Conservation (phyloP, 257 asterid species). For the Nicotiana otophora region DNA sequence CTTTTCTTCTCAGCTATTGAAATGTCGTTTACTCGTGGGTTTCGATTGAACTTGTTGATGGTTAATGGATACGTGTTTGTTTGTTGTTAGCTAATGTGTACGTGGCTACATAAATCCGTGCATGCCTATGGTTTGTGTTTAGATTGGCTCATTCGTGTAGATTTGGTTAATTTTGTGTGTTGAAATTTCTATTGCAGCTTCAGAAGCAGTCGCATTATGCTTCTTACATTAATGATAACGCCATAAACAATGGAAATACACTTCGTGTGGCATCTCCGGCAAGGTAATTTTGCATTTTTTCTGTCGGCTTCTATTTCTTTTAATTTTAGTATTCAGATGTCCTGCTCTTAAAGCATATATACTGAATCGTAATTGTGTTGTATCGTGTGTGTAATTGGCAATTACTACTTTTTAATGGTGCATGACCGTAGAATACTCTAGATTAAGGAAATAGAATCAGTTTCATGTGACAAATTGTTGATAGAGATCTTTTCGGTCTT, state of each 20-base stretch:
- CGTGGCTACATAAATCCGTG: not conserved
- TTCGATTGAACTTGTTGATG: not conserved
- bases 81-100: not conserved
- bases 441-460: not conserved
- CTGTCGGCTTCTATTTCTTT: not conserved
- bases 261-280: conserved; percentile 54
- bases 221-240: conserved; percentile 25
- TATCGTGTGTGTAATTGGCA: not conserved
- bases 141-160: not conserved
- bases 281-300: conserved; percentile 30
- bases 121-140: not conserved
- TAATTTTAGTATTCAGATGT: not conserved
- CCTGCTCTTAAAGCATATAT: not conserved
- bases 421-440: not conserved
- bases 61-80: not conserved
- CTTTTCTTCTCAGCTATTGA: not conserved
- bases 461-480: not conserved
- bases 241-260: conserved; percentile 16
- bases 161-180: not conserved
- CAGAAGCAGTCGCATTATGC: conserved; percentile 24
- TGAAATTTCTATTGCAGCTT: conserved; percentile 12
- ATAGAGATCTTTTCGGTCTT: not conserved
- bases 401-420: not conserved
- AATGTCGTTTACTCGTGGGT: not conserved
- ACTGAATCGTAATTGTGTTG: not conserved